These are phyloP conservation scores for Populus euphratica DNA, from an alignment of 345 rosid species.

Conservation along the genomic window DNA sequence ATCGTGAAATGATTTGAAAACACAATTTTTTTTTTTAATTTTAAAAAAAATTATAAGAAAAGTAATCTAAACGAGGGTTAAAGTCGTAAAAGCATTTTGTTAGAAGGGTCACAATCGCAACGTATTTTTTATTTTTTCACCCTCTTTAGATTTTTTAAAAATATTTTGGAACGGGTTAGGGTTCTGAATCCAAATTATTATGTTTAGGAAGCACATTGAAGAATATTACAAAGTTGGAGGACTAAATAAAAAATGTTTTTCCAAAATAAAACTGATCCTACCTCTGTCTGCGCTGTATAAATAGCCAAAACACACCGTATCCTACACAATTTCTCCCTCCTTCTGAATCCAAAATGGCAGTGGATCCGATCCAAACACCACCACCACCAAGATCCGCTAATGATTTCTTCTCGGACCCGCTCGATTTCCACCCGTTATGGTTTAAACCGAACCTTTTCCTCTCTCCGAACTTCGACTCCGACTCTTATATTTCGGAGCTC, in stretches of 20 bases:
- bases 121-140: too few relatives aligned
- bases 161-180: too few relatives aligned
- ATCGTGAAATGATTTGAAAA: too few relatives aligned
- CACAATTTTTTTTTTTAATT: too few relatives aligned
- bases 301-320: neutral
- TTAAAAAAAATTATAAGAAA: too few relatives aligned
- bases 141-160: too few relatives aligned
- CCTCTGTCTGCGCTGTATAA: neutral
- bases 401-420: slow-evolving; percentile 87
- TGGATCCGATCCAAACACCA: slow-evolving; percentile 44
- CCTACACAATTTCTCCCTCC: neutral
- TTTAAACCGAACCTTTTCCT: slow-evolving; percentile 87
- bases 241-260: neutral
- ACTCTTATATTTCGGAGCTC: slow-evolving; percentile 87
- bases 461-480: slow-evolving; percentile 75
- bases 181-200: too few relatives aligned
- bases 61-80: too few relatives aligned
- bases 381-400: slow-evolving; percentile 74
- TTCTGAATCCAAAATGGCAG: slow-evolving; percentile 30
- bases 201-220: too few relatives aligned
- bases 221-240: neutral
- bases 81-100: too few relatives aligned
- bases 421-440: slow-evolving; percentile 87
- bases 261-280: neutral
- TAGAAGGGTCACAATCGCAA: too few relatives aligned